Evolutionary conservation across 306 rosid species (phyloP).

Genomic region (Oxytropis ochrocephala): DNA sequence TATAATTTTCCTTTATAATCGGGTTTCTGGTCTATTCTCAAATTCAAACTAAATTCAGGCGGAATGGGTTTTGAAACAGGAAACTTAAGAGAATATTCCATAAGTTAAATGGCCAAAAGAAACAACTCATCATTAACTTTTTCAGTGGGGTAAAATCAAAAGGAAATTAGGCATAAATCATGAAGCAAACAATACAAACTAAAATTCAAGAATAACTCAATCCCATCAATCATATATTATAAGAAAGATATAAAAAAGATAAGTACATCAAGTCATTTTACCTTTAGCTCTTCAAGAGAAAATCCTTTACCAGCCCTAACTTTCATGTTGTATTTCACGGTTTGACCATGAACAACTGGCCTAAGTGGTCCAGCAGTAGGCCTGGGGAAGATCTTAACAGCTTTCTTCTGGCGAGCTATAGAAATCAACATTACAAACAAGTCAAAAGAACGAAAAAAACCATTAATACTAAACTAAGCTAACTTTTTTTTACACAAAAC

Average conservation of each 20-base stretch:
- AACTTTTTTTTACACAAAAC: neutral
- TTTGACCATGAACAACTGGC: conserved; percentile 25
- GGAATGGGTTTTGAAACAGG: neutral
- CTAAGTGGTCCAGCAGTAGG: conserved; percentile 60
- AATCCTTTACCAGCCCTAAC: conserved; percentile 57
- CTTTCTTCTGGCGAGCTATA: conserved; percentile 63
- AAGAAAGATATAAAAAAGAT: neutral
- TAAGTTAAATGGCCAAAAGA: neutral
- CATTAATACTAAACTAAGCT: neutral
- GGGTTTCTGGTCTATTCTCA: no score
- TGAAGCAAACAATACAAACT: no score
- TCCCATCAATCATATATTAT: neutral
- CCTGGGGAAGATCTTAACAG: conserved; percentile 59
- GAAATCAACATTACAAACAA: neutral
- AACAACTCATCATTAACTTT: neutral
- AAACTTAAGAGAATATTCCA: neutral
- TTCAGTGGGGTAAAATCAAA: neutral
- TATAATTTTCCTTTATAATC: neutral
- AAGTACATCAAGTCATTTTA: neutral
- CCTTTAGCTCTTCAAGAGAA: conserved; percentile 62
- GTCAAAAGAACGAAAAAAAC: neutral
- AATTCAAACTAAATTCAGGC: neutral
- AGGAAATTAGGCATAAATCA: no score
- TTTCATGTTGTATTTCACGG: conserved; percentile 63
- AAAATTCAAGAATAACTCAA: neutral